Conservation (phyloP, 768 basidiomycete species). For the Lentinula raphanica region DNA sequence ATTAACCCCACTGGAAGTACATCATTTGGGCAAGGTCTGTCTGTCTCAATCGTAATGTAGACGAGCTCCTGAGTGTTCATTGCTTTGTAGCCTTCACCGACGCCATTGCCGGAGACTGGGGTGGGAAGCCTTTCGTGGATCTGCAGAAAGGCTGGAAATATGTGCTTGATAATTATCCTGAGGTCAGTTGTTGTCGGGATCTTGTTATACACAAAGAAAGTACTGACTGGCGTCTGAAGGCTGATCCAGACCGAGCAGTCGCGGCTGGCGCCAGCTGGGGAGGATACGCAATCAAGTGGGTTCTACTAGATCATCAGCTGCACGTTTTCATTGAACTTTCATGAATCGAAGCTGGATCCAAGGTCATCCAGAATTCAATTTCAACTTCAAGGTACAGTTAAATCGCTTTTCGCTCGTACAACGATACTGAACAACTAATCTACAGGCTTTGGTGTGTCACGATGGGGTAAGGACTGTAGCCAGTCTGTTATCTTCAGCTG, state of each 20-base stretch:
- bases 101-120: constrained; percentile 77
- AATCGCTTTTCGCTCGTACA: background rate
- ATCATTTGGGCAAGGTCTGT: constrained; percentile 78
- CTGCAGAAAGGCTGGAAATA: constrained; percentile 72
- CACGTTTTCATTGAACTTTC: constrained; percentile 1
- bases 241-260: constrained; percentile 64
- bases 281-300: constrained; percentile 84
- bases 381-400: constrained; percentile 66
- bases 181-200: constrained; percentile 35
- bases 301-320: constrained; percentile 3
- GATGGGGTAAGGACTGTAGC: constrained; percentile 67
- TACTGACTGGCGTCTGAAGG: constrained; percentile 31
- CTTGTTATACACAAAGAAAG: background rate
- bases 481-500: background rate
- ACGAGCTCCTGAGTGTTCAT: no score
- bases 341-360: constrained; percentile 92
- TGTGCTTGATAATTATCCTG: constrained; percentile 59
- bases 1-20: constrained; percentile 96
- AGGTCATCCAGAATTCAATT: constrained; percentile 84
- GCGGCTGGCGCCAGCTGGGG: constrained; percentile 84
- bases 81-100: constrained; percentile 62
- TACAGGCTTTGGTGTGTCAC: constrained; percentile 74
- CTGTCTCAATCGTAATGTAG: no score
- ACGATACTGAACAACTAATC: constrained; percentile 3
- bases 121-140: constrained; percentile 80